Conservation (phyloP, 805 yeast species). For the Kuraishia molischiana region DNA sequence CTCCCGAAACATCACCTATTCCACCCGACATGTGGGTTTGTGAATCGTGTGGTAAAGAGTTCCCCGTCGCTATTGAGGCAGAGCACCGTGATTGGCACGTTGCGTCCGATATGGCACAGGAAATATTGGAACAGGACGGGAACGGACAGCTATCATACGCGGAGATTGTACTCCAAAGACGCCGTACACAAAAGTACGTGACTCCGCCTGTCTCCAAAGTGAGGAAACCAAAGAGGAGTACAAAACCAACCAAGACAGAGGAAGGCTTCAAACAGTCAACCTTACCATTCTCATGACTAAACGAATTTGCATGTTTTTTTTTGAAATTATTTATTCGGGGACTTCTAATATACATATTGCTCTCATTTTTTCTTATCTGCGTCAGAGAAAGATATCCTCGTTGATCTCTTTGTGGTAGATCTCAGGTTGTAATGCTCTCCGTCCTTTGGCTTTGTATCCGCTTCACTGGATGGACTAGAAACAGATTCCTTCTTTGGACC, state of each 20-base stretch:
- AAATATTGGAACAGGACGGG: background rate
- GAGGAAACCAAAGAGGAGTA: background rate
- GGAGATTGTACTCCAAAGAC: background rate
- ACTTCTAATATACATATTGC: background rate
- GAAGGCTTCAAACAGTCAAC: background rate
- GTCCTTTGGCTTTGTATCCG: background rate
- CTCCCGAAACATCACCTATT: background rate
- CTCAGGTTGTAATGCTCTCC: conserved; percentile 3
- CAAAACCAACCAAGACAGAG: background rate
- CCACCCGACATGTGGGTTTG: background rate
- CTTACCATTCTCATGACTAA: background rate
- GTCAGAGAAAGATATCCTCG: background rate
- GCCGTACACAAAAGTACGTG: background rate
- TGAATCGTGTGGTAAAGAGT: background rate
- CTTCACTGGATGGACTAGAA: background rate
- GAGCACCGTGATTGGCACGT: background rate
- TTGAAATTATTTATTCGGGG: too few species aligned
- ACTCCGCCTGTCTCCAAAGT: background rate
- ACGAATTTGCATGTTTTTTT: too few species aligned
- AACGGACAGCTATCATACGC: background rate
- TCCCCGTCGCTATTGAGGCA: background rate
- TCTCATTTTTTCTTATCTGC: background rate
- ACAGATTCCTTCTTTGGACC: background rate
- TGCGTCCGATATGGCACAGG: background rate
- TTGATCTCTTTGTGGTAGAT: conserved; percentile 1